phyloP scores from a whole-genome alignment of 2,329 filamentous ascomycete genomes.

The Malbranchea cinnamomea region DNA sequence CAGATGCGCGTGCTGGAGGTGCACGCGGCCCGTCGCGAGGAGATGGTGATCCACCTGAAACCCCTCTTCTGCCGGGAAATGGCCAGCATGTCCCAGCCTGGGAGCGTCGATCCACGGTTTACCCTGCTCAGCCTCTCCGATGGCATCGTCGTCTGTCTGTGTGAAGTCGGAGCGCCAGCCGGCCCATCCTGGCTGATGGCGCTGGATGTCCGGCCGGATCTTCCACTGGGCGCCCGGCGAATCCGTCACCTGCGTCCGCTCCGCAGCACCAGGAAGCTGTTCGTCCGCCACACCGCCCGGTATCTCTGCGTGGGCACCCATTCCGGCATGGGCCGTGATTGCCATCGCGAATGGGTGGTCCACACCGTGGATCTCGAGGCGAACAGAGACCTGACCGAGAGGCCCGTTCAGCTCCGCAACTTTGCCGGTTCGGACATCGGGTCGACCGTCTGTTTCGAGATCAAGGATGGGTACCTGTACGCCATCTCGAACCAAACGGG shows the following conservation, averaged over 20 bases:
- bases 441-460: slow-evolving; percentile 55
- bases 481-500: slow-evolving; percentile 51
- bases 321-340: slow-evolving; percentile 37
- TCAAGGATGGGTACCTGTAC: slow-evolving; percentile 52
- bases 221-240: slow-evolving; percentile 14
- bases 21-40: slow-evolving; percentile 32
- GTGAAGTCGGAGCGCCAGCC: slow-evolving; percentile 29
- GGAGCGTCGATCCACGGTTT: slow-evolving; percentile 30
- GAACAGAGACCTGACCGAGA: slow-evolving; percentile 26
- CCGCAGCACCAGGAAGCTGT: slow-evolving; percentile 40
- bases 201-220: slow-evolving; percentile 25
- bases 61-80: neutral
- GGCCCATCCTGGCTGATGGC: slow-evolving; percentile 40
- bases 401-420: slow-evolving; percentile 38
- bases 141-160: slow-evolving; percentile 43
- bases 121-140: slow-evolving; percentile 42
- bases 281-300: slow-evolving; percentile 48
- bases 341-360: slow-evolving; percentile 46
- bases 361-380: slow-evolving; percentile 35
- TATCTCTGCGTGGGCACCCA: slow-evolving; percentile 55
- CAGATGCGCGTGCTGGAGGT: slow-evolving; percentile 46
- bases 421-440: slow-evolving; percentile 52
- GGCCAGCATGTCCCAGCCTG: slow-evolving; percentile 1
- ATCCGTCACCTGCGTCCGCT: slow-evolving; percentile 31
- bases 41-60: slow-evolving; percentile 42